Evolutionary conservation across 768 basidiomycete genomes (phyloP).

Genomic region (Tricholoma saponaceum): DNA sequence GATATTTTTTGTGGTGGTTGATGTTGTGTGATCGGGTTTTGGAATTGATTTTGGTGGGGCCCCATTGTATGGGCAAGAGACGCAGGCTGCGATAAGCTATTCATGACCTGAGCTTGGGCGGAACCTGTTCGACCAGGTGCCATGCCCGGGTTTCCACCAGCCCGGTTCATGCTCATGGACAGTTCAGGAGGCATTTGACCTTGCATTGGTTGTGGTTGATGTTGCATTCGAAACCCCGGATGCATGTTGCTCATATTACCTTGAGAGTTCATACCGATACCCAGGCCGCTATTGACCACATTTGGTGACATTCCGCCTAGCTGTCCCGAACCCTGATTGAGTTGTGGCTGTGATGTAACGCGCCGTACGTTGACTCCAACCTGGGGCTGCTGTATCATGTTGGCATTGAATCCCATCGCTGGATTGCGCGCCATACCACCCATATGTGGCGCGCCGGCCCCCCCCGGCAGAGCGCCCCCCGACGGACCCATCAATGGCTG

Average conservation of each 20-base stretch:
- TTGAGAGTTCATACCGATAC: conserved; percentile 44
- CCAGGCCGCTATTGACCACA: conserved; percentile 28
- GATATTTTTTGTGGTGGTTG: conserved; percentile 32
- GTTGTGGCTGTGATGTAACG: conserved; percentile 54
- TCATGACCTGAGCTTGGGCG: conserved; percentile 46
- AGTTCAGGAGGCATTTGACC: conserved; percentile 36
- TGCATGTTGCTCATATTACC: conserved; percentile 32
- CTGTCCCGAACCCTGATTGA: conserved; percentile 33
- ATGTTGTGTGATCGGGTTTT: conserved; percentile 32
- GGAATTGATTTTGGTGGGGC: conserved; percentile 33
- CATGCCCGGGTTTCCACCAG: conserved; percentile 34
- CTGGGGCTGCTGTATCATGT: conserved; percentile 35
- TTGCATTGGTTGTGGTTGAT: conserved; percentile 25
- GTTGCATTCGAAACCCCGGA: conserved; percentile 33
- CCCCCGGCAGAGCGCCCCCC: conserved; percentile 7
- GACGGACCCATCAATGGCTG: conserved; percentile 13
- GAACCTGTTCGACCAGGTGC: conserved; percentile 42
- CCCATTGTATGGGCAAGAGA: conserved; percentile 27
- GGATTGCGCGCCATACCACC: conserved; percentile 29
- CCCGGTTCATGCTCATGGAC: conserved; percentile 33
- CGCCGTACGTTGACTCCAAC: conserved; percentile 41
- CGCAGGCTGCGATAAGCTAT: conserved; percentile 34
- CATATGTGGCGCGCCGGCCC: conserved; percentile 28
- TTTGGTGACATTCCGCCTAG: conserved; percentile 28
- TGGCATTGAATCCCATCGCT: conserved; percentile 37